Evolutionary conservation across 345 rosid species (phyloP), one percentile per base, ranked within the genome.

Genomic region (Salix viminalis): DNA sequence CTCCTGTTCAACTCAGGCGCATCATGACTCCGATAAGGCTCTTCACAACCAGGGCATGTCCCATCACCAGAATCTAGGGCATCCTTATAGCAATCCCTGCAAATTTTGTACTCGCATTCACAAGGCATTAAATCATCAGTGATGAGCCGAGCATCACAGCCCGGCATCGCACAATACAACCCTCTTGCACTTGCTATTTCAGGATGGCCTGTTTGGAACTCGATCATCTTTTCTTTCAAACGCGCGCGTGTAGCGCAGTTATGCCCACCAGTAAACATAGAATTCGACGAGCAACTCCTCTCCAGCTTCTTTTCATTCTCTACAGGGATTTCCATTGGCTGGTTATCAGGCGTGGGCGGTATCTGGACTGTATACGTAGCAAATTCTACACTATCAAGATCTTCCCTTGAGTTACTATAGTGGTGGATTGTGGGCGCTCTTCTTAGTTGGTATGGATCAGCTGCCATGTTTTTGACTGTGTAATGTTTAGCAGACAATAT

Each of bases 261-360:
- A 72, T 84, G 80, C 36, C 87, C 87, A 0, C 90, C 91, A 0
- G 88, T 83, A 60, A 88, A 89, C 83, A 86, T 81, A 28, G 93
- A 83, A 71, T 77, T 75, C 7, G 90, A 85, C 69, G 76, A 75
- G 28, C 64, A 58, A 4, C 65, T 26, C 36, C 69, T 41, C 39
- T 73, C 69, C 34, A 62, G 39, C 52, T 16, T 62, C 9, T 58
- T 58, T 16, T 32, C 46, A 36, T 71, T 30, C 69, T 60, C 74
- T 42, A 67, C 39, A 24, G 80, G 64, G 37, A 79, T 72, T 56
- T 86, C 81, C 73, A 79, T 39, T 11, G 80, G 77, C 26, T 77
- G 87, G 73, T 91, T 85, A 76, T 93, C 94, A 0, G 98, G 98
- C 4, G 98, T 91, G 39, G 75, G 83, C 3, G 93, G 94, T 9